A percentile compares a stretch with the other conserved stretches of the same genome.
Conservation (phyloP, 805 yeast genomes). For the Teunomyces lycoperdinae region DNA sequence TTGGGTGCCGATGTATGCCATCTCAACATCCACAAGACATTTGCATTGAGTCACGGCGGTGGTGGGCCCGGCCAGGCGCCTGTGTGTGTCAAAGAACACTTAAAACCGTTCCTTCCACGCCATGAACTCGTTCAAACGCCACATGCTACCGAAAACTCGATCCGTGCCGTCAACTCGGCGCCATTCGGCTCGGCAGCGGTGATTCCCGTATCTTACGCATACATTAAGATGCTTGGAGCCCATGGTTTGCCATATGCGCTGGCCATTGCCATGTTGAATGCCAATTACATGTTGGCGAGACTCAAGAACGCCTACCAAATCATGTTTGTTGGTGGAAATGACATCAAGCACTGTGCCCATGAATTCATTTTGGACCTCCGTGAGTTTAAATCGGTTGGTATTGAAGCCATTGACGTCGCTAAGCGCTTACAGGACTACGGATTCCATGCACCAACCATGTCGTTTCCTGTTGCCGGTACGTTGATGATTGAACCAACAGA, state of each 20-base stretch:
- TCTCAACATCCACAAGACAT: conserved; percentile 93
- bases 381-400: conserved; percentile 71
- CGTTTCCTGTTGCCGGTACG: conserved; percentile 97
- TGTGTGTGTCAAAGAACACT: conserved; percentile 83
- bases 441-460: conserved; percentile 98
- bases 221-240: conserved; percentile 92
- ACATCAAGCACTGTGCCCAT: conserved; percentile 79
- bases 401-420: conserved; percentile 95
- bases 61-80: conserved; percentile 99
- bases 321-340: conserved; percentile 54
- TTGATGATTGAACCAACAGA: conserved; percentile 98
- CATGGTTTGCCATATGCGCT: conserved; percentile 82
- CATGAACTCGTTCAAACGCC: conserved; percentile 64
- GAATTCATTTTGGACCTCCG: conserved; percentile 93
- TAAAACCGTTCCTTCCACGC: conserved; percentile 76
- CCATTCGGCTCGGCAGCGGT: conserved; percentile 96
- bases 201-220: conserved; percentile 89
- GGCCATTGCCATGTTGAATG: conserved; percentile 86
- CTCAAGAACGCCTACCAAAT: conserved; percentile 70
- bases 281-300: conserved; percentile 89
- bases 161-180: conserved; percentile 83
- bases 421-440: conserved; percentile 97
- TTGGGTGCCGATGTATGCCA: conserved; percentile 98
- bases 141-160: conserved; percentile 46
- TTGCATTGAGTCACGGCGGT: conserved; percentile 98